These are phyloP conservation scores for Cryphonectria carpinicola DNA, from an alignment of 2,329 filamentous ascomycete genomes.

Conservation along the genomic window DNA sequence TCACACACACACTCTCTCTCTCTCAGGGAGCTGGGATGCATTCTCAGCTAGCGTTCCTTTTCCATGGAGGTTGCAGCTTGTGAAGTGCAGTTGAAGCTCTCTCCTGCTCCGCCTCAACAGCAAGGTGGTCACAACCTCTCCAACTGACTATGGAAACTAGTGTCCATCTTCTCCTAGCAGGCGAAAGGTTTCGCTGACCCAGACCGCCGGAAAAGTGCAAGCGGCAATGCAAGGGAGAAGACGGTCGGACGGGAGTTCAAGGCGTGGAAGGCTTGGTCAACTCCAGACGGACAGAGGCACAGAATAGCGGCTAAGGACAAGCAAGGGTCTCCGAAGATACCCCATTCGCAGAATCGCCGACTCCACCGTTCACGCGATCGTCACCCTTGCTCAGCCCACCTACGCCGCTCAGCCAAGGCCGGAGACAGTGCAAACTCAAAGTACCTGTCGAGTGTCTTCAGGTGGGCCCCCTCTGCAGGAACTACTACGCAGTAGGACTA, in stretches of 20 bases:
- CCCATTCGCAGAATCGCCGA: constrained; percentile 1
- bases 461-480: not conserved
- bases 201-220: constrained; percentile 15
- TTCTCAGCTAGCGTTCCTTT: not conserved
- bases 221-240: constrained; percentile 16
- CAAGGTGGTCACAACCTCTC: not conserved
- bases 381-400: constrained; percentile 25
- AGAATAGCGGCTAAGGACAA: not conserved
- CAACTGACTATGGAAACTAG: not conserved
- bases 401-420: constrained; percentile 22
- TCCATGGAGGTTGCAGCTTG: not conserved
- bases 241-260: constrained; percentile 10
- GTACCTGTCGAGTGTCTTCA: not conserved
- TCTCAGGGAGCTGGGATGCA: not conserved
- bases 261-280: not conserved
- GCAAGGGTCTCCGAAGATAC: not conserved
- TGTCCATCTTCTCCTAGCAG: not conserved
- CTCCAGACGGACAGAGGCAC: not conserved
- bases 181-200: constrained; percentile 9
- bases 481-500: not conserved
- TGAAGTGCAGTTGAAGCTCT: not conserved
- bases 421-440: constrained; percentile 1
- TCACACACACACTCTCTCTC: not conserved
- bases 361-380: constrained; percentile 28
- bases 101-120: not conserved